phyloP scores from a whole-genome alignment of 306 rosid genomes.

The Ormosia emarginata region DNA sequence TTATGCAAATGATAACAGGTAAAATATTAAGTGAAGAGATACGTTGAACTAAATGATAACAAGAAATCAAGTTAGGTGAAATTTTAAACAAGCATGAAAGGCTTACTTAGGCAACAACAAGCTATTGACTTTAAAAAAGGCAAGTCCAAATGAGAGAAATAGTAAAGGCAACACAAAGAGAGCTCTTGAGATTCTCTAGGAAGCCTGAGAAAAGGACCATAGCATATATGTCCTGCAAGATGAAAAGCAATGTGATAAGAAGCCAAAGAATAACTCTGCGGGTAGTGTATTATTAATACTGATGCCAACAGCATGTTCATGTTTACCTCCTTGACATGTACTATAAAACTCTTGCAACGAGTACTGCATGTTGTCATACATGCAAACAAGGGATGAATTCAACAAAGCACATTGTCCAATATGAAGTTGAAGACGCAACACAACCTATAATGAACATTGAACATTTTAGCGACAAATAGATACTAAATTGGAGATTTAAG shows the following conservation, averaged over 20 bases:
- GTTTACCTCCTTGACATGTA: constrained; percentile 52
- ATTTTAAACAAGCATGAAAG: constrained; percentile 7
- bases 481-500: constrained; percentile 4
- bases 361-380: constrained; percentile 55
- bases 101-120: constrained; percentile 80
- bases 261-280: background rate
- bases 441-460: constrained; percentile 47
- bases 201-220: constrained; percentile 78
- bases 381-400: constrained; percentile 51
- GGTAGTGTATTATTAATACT: background rate
- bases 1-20: background rate
- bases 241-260: constrained; percentile 14
- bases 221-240: constrained; percentile 53
- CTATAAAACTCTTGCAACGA: constrained; percentile 55
- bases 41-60: background rate
- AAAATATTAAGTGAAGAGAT: background rate
- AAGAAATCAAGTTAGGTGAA: background rate
- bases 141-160: constrained; percentile 62
- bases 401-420: constrained; percentile 61
- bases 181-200: constrained; percentile 76
- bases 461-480: background rate
- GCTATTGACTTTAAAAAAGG: constrained; percentile 58
- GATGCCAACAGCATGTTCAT: background rate
- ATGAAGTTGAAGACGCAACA: constrained; percentile 54
- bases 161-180: constrained; percentile 65